Evolutionary conservation across 805 yeast genomes (phyloP).

Genomic region (Sugiyamaella qingdaonensis): DNA sequence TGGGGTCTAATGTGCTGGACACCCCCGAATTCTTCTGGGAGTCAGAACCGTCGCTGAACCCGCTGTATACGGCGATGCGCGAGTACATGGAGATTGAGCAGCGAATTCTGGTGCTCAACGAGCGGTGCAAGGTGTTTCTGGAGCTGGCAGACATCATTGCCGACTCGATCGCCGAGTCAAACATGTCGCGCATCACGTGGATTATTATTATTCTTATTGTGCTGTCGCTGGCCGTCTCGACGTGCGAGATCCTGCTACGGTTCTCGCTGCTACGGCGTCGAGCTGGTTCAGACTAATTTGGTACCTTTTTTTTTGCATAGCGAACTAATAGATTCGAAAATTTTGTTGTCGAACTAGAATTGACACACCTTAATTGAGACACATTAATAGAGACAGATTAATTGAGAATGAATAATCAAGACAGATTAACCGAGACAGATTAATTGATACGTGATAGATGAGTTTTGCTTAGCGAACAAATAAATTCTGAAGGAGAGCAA

Average conservation of each 20-base stretch:
- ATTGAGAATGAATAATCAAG: too few relatives aligned
- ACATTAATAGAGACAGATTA: too few relatives aligned
- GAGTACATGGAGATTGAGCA: slow-evolving; percentile 94
- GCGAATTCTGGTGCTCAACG: slow-evolving; percentile 88
- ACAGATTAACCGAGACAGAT: too few relatives aligned
- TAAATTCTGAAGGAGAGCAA: too few relatives aligned
- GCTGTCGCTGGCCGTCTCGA: slow-evolving; percentile 70
- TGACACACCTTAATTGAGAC: too few relatives aligned
- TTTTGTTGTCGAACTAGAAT: too few relatives aligned
- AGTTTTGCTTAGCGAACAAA: too few relatives aligned
- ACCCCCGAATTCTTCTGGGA: slow-evolving; percentile 98
- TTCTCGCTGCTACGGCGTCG: slow-evolving; percentile 38
- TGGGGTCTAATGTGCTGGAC: slow-evolving; percentile 85
- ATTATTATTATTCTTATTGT: slow-evolving; percentile 81
- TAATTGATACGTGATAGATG: too few relatives aligned
- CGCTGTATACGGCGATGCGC: slow-evolving; percentile 80
- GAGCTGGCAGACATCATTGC: slow-evolving; percentile 91
- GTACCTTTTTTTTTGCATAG: too few relatives aligned
- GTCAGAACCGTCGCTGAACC: slow-evolving; percentile 88
- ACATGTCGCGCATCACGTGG: slow-evolving; percentile 87
- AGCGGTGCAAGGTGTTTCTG: slow-evolving; percentile 86
- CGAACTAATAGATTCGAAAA: too few relatives aligned
- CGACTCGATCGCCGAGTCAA: slow-evolving; percentile 89
- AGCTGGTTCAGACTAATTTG: neutral
- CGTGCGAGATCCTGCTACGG: slow-evolving; percentile 63